phyloP scores from a whole-genome alignment of 768 basidiomycete species.

The Termitomyces sp. region DNA sequence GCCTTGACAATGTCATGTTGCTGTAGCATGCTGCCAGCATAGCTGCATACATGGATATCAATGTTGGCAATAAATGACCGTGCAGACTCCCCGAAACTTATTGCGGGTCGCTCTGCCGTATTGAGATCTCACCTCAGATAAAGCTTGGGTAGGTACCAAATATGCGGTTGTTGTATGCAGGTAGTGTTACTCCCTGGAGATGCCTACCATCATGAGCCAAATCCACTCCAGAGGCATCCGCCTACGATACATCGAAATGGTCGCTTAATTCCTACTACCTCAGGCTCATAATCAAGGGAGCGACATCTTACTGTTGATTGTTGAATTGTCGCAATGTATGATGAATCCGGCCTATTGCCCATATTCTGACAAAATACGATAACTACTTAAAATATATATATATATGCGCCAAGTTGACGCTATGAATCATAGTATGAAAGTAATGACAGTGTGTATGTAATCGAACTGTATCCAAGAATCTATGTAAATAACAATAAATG shows the following conservation, averaged over 20 bases:
- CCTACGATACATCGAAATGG: not conserved
- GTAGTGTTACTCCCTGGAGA: not conserved
- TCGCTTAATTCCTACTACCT: not conserved
- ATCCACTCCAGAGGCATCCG: not conserved
- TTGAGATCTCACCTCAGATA: not conserved
- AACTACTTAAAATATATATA: not conserved
- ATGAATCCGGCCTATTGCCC: not conserved
- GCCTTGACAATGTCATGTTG: not conserved
- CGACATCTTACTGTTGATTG: not conserved
- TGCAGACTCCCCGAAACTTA: not conserved
- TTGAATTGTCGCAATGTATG: not conserved
- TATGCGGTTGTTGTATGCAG: not conserved
- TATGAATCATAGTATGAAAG: too few relatives aligned
- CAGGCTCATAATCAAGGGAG: not conserved
- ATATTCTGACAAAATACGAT: not conserved
- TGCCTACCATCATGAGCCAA: not conserved
- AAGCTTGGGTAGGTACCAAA: not conserved
- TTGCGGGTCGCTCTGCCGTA: not conserved
- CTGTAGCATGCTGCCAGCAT: not conserved
- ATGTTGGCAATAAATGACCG: not conserved
- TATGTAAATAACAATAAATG: slow-evolving; percentile 11
- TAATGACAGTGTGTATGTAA: slow-evolving; percentile 10
- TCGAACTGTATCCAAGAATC: slow-evolving; percentile 12
- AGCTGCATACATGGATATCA: not conserved
- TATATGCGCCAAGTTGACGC: not conserved